phyloP scores from a whole-genome alignment of 257 asterid genomes.

The Fraxinus anomala region DNA sequence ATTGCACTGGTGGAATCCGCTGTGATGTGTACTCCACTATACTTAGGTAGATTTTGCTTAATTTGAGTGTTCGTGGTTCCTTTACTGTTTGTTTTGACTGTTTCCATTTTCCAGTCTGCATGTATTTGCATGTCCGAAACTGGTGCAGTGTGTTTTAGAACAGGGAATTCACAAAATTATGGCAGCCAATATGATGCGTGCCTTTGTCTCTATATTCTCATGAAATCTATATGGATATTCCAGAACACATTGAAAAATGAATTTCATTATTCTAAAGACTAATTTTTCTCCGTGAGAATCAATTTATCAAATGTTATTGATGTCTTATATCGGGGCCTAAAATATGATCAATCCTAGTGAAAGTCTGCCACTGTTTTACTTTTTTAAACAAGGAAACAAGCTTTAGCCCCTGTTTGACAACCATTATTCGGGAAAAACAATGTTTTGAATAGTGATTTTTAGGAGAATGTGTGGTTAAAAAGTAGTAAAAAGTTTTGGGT shows the following conservation, averaged over 20 bases:
- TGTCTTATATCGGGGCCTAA: neutral
- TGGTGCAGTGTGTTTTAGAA: neutral
- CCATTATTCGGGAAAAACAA: too few relatives aligned
- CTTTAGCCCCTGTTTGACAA: neutral
- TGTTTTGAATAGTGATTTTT: too few relatives aligned
- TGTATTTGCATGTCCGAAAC: neutral
- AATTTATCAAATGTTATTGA: neutral
- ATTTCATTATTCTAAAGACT: neutral
- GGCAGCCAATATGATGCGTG: neutral
- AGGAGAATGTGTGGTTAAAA: too few relatives aligned
- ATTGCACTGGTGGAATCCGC: slow-evolving; percentile 97
- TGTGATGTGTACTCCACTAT: slow-evolving; percentile 91
- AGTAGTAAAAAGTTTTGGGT: too few relatives aligned
- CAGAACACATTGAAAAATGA: neutral
- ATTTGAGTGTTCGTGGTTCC: slow-evolving; percentile 6
- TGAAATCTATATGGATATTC: neutral
- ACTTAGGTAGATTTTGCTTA: slow-evolving; percentile 57
- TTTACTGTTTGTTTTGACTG: neutral
- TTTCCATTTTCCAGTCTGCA: neutral
- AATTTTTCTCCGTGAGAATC: neutral
- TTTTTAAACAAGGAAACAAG: neutral
- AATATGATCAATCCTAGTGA: neutral
- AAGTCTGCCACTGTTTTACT: neutral
- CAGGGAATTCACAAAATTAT: neutral
- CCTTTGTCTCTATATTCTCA: neutral